These are phyloP conservation scores for Pseudisothecium myosuroides DNA, from an alignment of 225 moss, liverwort and hornwort genomes.

Conservation along the genomic window DNA sequence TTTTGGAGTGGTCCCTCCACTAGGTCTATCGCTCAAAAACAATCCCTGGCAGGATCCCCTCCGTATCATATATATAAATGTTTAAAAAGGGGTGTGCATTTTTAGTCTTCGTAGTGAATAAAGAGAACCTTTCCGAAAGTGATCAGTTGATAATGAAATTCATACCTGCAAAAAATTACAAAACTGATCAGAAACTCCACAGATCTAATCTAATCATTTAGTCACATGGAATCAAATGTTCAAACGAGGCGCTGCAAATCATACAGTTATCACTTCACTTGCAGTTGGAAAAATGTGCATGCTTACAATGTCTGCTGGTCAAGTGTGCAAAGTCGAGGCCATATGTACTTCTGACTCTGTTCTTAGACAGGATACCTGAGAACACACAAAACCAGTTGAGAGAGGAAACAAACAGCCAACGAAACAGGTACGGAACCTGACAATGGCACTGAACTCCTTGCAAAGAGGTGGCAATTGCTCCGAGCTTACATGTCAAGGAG, in stretches of 20 bases:
- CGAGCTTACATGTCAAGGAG: constrained; percentile 69
- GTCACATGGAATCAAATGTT: neutral
- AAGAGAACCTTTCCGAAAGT: constrained; percentile 90
- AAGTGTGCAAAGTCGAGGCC: constrained; percentile 94
- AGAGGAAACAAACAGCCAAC: neutral
- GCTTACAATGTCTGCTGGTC: constrained; percentile 76
- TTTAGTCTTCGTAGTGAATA: neutral
- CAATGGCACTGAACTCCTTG: neutral
- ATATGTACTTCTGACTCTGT: constrained; percentile 82
- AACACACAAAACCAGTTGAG: constrained; percentile 3
- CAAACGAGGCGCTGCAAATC: neutral
- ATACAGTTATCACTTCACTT: neutral
- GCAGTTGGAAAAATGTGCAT: neutral
- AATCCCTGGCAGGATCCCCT: neutral
- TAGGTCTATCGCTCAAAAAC: neutral
- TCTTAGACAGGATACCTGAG: constrained; percentile 83
- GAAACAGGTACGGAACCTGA: neutral
- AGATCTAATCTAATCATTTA: neutral
- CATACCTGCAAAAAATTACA: constrained; percentile 50
- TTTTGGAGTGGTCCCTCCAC: neutral
- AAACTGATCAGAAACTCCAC: neutral
- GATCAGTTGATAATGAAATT: constrained; percentile 95
- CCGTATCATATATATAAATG: neutral
- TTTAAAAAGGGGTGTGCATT: neutral
- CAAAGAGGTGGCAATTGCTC: neutral